Conservation (phyloP, 495 filamentous ascomycete genomes). For the Tuber brumale region DNA sequence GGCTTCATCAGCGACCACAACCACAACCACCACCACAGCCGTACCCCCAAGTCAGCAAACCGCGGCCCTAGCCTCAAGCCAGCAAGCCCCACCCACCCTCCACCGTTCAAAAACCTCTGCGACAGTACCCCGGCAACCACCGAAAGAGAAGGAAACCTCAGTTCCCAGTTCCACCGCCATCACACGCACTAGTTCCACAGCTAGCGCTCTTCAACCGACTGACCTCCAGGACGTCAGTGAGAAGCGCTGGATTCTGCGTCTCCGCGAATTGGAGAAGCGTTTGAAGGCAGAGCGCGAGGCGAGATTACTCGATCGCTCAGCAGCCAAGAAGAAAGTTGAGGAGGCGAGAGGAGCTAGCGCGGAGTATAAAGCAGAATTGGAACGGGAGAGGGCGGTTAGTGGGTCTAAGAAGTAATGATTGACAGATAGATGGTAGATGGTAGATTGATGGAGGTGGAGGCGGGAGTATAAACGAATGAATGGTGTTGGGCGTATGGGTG, state of each 20-base stretch:
- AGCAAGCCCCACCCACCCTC: constrained; percentile 9
- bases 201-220: constrained; percentile 32
- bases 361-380: constrained; percentile 61
- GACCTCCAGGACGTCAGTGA: constrained; percentile 48
- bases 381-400: constrained; percentile 51
- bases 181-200: constrained; percentile 41
- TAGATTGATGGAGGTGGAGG: neutral
- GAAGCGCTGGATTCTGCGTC: constrained; percentile 70
- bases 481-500: constrained; percentile 3
- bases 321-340: constrained; percentile 75
- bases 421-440: neutral
- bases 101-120: constrained; percentile 28
- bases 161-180: constrained; percentile 10
- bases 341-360: constrained; percentile 74
- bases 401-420: constrained; percentile 12
- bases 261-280: constrained; percentile 79
- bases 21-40: neutral
- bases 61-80: neutral
- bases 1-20: neutral
- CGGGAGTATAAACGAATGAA: neutral
- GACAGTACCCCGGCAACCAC: constrained; percentile 12
- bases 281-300: constrained; percentile 86
- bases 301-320: constrained; percentile 72
- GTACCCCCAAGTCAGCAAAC: neutral
- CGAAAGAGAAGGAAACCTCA: constrained; percentile 12